Base-by-base conservation (phyloP, 2,329 filamentous ascomycete species). In the Fusarium guadeloupense region DNA sequence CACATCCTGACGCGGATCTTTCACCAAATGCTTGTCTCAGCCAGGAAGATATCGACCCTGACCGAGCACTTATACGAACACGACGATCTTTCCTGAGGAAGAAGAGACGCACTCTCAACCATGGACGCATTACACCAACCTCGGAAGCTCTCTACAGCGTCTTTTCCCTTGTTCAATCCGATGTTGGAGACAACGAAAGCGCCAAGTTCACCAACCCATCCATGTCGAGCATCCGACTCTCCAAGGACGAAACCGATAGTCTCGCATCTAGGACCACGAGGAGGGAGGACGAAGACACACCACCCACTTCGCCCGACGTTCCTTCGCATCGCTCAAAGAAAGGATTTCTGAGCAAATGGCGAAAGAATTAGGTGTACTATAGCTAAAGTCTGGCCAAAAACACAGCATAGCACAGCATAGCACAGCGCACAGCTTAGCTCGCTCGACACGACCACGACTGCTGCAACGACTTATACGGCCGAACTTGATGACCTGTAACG, bases 1-100 rank as follows among this genome's bases (percentile, higher is more conserved):
- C 83, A 17, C 85, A 89, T 57, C 86, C 86, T 19, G 85, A 87
- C 16, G 86, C 86, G 54, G 80, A 87, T 64, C 78, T 84, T 7
- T 82, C 80, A 13, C 80, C 81, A 42, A 79, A 84, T 58, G 86
- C 85, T 38, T 81, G 76, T 66, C 84, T 89, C 54, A 80, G 80
- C 33, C 79, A 82, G 48, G 80, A 83, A 47, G 84, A 87, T 59
- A 73, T 85, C 38, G 76, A 80, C 47, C 73, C 80, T 2, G 72
- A 74, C 20, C 76, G 74, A 42, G 75, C 77, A 26, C 67, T 81
- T 35, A 71, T 75, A 30, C 77, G 81, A 38, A 77, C 80, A 34
- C 77, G 78, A 38, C 78, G 77, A 21, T 79, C 79, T 3, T 79
- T 85, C 62, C 69, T 84, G 35, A 69, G 73, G 62, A 82, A 80